Percentiles rank a stretch among this genome's conserved stretches.
Conservation (phyloP, 345 rosid genomes). For the Lepidium didymum region DNA sequence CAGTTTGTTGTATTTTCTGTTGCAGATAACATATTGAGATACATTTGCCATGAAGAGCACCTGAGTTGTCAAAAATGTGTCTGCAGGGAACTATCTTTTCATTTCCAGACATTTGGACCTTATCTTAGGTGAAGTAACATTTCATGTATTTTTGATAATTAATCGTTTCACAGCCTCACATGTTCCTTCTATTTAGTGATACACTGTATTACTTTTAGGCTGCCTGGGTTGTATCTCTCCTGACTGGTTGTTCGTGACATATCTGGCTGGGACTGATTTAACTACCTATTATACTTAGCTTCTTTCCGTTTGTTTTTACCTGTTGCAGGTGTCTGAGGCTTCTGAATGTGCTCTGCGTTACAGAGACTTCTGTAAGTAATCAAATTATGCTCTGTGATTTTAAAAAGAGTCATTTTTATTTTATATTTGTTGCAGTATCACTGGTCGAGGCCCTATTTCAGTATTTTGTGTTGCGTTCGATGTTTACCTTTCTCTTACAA, state of each 20-base stretch:
- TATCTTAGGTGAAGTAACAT: conserved; percentile 42
- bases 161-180: neutral
- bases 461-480: neutral
- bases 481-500: conserved; percentile 1
- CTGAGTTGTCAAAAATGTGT: conserved; percentile 20
- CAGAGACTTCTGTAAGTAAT: conserved; percentile 70
- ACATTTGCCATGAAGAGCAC: conserved; percentile 44
- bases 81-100: conserved; percentile 50
- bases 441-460: neutral
- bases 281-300: neutral
- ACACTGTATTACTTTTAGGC: neutral
- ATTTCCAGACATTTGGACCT: conserved; percentile 55
- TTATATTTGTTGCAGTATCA: neutral
- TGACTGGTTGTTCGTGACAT: neutral
- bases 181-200: neutral
- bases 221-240: neutral
- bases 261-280: neutral
- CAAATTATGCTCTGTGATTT: neutral
- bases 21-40: conserved; percentile 48
- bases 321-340: conserved; percentile 72
- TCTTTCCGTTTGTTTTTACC: conserved; percentile 9
- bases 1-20: conserved; percentile 3
- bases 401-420: neutral
- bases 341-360: conserved; percentile 62
- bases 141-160: neutral